Evolutionary conservation across 2,329 filamentous ascomycete genomes (phyloP), one percentile per base, ranked within the genome.

Genomic region (Teratosphaeriaceae sp.): DNA sequence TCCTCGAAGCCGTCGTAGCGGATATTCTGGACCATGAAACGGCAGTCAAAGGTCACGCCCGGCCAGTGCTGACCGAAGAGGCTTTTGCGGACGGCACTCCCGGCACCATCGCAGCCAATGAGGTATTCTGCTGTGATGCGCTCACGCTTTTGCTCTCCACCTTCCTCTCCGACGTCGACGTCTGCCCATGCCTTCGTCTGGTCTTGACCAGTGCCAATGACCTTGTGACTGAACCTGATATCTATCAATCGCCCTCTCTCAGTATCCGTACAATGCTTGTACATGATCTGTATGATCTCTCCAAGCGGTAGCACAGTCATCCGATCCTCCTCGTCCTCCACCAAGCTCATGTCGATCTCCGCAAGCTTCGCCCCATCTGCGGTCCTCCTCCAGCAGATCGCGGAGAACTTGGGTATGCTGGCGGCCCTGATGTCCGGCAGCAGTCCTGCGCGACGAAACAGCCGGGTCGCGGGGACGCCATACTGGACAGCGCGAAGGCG

Each of bases 401-500:
- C 22, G 4, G 52, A 50, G 26, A 53, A 54, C 42, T 45, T 57
- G 31, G 45, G 54, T 29, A 41, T 52, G 22, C 42, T 51, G 20
- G 52, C 55, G 6, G 60, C 46, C 18, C 54, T 48, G 39, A 69
- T 54, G 22, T 65, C 62, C 0, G 61, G 55, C 15, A 67, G 52
- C 2, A 69, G 47, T 2, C 60, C 65, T 7, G 64, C 61, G 16
- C 58, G 54, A 0, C 59, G 55, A 43, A 70, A 60, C 11, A 67
- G 61, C 0, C 64, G 62, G 29, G 67, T 65, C 1, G 66, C 61
- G 2, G 62, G 59, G 7, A 66, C 65, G 45, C 67, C 62, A 44
- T 70, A 67, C 2, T 67, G 65, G 46, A 67, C 67, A 43, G 67
- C 67, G 37, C 66, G 61, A 12, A 67, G 65, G 5, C 62, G 61